A percentile compares a stretch with the other conserved stretches of the same genome.
Conservation (phyloP, 1,284 basidiomycete species). For the Ceratobasidium sp. region DNA sequence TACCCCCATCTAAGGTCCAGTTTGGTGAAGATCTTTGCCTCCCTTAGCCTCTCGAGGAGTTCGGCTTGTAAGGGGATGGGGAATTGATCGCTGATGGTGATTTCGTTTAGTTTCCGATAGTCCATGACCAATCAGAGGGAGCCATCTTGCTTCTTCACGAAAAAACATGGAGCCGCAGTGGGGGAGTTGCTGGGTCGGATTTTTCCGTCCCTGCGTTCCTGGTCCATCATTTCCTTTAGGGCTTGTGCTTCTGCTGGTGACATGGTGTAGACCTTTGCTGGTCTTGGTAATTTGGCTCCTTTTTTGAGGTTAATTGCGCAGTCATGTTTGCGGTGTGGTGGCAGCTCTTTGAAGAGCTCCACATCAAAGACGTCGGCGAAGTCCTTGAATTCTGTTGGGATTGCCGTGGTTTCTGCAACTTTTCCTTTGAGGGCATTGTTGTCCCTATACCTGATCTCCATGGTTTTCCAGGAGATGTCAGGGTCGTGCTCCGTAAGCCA, state of each 20-base stretch:
- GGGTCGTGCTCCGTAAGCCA: slow-evolving; percentile 43
- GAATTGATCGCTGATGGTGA: slow-evolving; percentile 29
- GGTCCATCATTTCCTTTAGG: slow-evolving; percentile 21
- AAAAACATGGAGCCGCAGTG: slow-evolving; percentile 33
- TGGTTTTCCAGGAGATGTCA: slow-evolving; percentile 35
- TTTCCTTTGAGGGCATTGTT: background rate
- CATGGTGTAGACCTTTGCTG: slow-evolving; percentile 15
- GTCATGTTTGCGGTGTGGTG: slow-evolving; percentile 42
- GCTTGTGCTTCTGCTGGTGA: slow-evolving; percentile 27
- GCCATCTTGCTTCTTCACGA: slow-evolving; percentile 25
- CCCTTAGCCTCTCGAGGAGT: slow-evolving; percentile 1
- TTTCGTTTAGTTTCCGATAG: slow-evolving; percentile 28
- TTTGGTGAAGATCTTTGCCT: slow-evolving; percentile 22
- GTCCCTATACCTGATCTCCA: background rate
- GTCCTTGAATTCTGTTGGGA: slow-evolving; percentile 42
- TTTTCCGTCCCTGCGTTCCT: slow-evolving; percentile 20
- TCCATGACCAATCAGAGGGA: slow-evolving; percentile 19
- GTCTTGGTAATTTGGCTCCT: slow-evolving; percentile 1
- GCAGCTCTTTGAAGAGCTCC: slow-evolving; percentile 30
- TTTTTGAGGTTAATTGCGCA: slow-evolving; percentile 37
- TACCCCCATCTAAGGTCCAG: slow-evolving; percentile 24
- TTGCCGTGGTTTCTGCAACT: background rate
- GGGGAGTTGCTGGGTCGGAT: slow-evolving; percentile 29
- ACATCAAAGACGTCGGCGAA: slow-evolving; percentile 42
- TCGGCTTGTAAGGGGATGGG: background rate